These are phyloP conservation scores for Plenodomus tracheiphilus DNA, from an alignment of 2,329 filamentous ascomycete species.

Conservation along the genomic window DNA sequence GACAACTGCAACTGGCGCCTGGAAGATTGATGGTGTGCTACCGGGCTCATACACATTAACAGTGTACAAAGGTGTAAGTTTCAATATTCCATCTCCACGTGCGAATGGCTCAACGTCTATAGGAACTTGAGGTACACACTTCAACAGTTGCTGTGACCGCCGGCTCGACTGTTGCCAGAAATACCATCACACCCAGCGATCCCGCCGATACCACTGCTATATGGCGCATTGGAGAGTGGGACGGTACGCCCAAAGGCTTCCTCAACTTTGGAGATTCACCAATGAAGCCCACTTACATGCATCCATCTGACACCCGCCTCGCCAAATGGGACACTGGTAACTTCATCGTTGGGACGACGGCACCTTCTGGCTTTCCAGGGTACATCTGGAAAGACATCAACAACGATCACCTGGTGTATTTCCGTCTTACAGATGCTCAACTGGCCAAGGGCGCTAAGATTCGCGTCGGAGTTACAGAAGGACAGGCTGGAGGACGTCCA, in stretches of 20 bases:
- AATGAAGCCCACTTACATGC: constrained; percentile 50
- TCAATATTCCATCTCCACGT: background rate
- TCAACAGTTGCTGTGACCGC: constrained; percentile 49
- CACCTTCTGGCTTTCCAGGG: constrained; percentile 38
- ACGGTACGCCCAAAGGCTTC: constrained; percentile 62
- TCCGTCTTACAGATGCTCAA: constrained; percentile 30
- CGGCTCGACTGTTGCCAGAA: constrained; percentile 51
- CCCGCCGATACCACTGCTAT: constrained; percentile 54
- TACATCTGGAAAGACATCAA: constrained; percentile 51
- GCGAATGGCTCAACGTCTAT: background rate
- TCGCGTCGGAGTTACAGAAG: constrained; percentile 26
- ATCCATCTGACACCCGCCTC: constrained; percentile 42
- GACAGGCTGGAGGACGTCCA: constrained; percentile 21
- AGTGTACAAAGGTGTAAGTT: constrained; percentile 55
- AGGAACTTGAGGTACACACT: constrained; percentile 35
- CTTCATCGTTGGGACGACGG: constrained; percentile 23
- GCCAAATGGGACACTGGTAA: constrained; percentile 27
- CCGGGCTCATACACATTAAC: constrained; percentile 67
- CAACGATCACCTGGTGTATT: constrained; percentile 49
- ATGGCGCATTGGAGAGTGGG: constrained; percentile 66
- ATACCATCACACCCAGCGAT: constrained; percentile 54
- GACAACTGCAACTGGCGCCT: constrained; percentile 45
- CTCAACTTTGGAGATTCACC: constrained; percentile 54
- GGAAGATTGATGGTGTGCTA: constrained; percentile 65
- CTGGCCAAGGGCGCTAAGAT: constrained; percentile 26